Conservation (phyloP, 2,329 filamentous ascomycete species). For the Boeremia lycopersici region DNA sequence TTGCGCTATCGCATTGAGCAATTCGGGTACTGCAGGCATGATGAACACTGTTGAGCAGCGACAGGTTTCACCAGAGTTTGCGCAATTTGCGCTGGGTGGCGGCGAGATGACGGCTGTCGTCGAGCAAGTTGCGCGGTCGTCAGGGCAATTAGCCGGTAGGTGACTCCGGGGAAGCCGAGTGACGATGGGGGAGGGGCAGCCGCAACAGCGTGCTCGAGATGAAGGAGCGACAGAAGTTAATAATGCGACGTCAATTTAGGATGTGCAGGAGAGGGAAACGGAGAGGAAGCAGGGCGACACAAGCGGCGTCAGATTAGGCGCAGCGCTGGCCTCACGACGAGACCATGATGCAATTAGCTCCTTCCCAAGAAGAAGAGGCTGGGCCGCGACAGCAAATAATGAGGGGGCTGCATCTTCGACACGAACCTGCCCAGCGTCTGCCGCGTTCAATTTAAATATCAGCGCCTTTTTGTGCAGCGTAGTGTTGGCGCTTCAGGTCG, state of each 20-base stretch:
- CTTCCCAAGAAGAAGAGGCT: constrained; percentile 32
- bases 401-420: constrained; percentile 26
- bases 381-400: constrained; percentile 30
- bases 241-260: constrained; percentile 4
- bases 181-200: constrained; percentile 25
- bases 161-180: constrained; percentile 28
- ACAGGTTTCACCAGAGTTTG: constrained; percentile 8
- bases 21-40: constrained; percentile 39
- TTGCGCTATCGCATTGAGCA: constrained; percentile 28
- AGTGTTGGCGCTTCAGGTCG: no score
- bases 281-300: constrained; percentile 13
- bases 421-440: constrained; percentile 19
- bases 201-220: constrained; percentile 19
- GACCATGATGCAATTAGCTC: constrained; percentile 39
- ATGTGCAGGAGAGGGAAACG: constrained; percentile 6
- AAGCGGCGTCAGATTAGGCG: constrained; percentile 24
- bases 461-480: no score
- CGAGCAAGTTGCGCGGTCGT: constrained; percentile 19
- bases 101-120: constrained; percentile 13
- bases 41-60: constrained; percentile 15
- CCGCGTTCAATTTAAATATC: background rate
- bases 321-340: constrained; percentile 22
- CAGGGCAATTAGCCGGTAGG: constrained; percentile 22
- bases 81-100: constrained; percentile 13
- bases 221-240: constrained; percentile 3